phyloP scores from a whole-genome alignment of 202 grass and related monocot genomes.

The Setaria italica region DNA sequence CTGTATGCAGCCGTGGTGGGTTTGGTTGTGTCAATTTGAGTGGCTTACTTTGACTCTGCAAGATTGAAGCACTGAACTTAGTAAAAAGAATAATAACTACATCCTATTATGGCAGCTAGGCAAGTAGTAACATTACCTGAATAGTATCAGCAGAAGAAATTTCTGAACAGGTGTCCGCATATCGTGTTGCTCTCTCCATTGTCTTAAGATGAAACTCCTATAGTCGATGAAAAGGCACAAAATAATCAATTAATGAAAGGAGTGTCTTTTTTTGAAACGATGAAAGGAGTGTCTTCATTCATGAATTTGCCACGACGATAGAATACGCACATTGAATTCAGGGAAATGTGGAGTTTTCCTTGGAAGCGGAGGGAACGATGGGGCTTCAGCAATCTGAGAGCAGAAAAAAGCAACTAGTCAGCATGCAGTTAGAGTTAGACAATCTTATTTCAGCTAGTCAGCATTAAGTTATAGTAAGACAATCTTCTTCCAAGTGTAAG shows the following conservation, averaged over 20 bases:
- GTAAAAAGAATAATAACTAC: slow-evolving; percentile 9
- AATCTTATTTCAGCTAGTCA: background rate
- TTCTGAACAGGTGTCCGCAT: slow-evolving; percentile 64
- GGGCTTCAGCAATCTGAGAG: slow-evolving; percentile 79
- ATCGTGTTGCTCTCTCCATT: slow-evolving; percentile 75
- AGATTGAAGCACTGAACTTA: slow-evolving; percentile 47
- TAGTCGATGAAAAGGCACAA: slow-evolving; percentile 29
- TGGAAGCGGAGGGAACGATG: slow-evolving; percentile 63
- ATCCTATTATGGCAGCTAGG: slow-evolving; percentile 3
- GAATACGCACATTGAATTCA: slow-evolving; percentile 70
- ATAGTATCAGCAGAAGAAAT: slow-evolving; percentile 62
- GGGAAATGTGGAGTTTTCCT: slow-evolving; percentile 66
- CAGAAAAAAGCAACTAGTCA: slow-evolving; percentile 42
- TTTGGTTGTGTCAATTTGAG: slow-evolving; percentile 63
- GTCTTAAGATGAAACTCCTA: slow-evolving; percentile 93
- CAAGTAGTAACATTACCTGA: slow-evolving; percentile 44
- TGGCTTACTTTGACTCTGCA: slow-evolving; percentile 65
- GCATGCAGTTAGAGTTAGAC: slow-evolving; percentile 1
- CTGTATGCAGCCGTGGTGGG: slow-evolving; percentile 82
- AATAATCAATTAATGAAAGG: slow-evolving; percentile 10
- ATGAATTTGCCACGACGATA: slow-evolving; percentile 20
- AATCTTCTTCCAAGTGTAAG: background rate
- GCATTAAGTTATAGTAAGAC: background rate
- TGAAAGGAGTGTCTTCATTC: background rate
- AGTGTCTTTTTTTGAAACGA: background rate